A percentile compares a stretch with the other conserved stretches of the same genome.
Conservation (phyloP, 345 rosid species). For the Populus pruinosa region DNA sequence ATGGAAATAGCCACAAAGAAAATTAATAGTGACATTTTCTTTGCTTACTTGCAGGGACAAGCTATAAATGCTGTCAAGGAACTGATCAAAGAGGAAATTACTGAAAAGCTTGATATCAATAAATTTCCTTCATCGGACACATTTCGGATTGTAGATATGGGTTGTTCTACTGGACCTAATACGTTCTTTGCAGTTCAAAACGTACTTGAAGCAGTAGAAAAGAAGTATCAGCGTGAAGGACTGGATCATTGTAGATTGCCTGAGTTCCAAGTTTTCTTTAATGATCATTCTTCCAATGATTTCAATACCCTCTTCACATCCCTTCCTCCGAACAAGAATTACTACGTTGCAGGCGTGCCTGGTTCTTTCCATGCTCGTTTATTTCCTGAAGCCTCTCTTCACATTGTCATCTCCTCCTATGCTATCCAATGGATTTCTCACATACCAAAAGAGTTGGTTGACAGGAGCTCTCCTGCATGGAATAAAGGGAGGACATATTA, state of each 20-base stretch:
- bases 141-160: conserved; percentile 14
- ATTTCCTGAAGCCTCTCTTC: conserved; percentile 2
- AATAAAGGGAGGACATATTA: neutral
- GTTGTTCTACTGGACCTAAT: conserved; percentile 25
- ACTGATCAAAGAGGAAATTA: conserved; percentile 9
- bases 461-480: neutral
- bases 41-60: neutral
- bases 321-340: neutral
- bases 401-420: neutral
- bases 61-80: neutral
- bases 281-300: conserved; percentile 16
- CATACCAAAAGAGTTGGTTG: neutral
- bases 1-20: neutral
- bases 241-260: neutral
- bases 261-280: conserved; percentile 13
- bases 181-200: conserved; percentile 9
- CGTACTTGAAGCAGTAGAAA: conserved; percentile 5
- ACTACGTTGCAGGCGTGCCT: conserved; percentile 4
- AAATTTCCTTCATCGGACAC: neutral
- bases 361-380: conserved; percentile 10
- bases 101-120: conserved; percentile 3
- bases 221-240: neutral
- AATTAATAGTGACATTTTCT: neutral
- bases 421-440: neutral
- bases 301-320: conserved; percentile 17